These are phyloP conservation scores for Russula brevipes DNA, from an alignment of 768 basidiomycete species.

Conservation along the genomic window DNA sequence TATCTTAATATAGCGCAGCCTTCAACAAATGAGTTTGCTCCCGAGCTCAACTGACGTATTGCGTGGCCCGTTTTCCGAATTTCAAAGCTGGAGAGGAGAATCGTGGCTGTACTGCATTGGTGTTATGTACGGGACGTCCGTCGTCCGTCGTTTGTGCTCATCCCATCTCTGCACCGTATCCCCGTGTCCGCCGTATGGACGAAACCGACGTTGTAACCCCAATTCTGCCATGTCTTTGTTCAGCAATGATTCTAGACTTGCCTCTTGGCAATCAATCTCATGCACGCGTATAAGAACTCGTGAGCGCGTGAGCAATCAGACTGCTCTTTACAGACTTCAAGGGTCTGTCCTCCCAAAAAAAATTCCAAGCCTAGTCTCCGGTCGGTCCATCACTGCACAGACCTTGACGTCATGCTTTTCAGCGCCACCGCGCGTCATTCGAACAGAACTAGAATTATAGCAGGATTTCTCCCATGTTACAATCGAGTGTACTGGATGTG, in stretches of 20 bases:
- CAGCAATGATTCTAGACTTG: conserved; percentile 13
- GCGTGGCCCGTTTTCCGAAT: neutral
- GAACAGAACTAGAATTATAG: conserved; percentile 10
- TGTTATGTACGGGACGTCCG: neutral
- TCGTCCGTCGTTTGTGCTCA: neutral
- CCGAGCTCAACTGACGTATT: conserved; percentile 17
- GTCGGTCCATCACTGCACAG: neutral
- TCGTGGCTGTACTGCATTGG: conserved; percentile 13
- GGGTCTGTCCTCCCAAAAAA: neutral
- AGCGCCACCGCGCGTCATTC: conserved; percentile 13
- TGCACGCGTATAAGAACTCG: neutral
- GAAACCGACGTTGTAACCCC: conserved; percentile 12
- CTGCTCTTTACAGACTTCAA: neutral
- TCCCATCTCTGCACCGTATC: neutral
- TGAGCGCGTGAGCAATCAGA: neutral
- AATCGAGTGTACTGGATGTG: conserved; percentile 4
- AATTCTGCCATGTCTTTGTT: conserved; percentile 9
- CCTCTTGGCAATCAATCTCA: neutral
- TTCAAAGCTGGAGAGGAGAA: neutral
- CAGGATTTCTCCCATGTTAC: conserved; percentile 1
- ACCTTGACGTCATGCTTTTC: conserved; percentile 17
- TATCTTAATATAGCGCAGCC: neutral
- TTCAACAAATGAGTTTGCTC: neutral
- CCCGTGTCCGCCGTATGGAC: conserved; percentile 3
- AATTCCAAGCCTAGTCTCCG: neutral